Evolutionary conservation across 495 filamentous ascomycete genomes (phyloP).

Genomic region (Aspergillus nanangensis): DNA sequence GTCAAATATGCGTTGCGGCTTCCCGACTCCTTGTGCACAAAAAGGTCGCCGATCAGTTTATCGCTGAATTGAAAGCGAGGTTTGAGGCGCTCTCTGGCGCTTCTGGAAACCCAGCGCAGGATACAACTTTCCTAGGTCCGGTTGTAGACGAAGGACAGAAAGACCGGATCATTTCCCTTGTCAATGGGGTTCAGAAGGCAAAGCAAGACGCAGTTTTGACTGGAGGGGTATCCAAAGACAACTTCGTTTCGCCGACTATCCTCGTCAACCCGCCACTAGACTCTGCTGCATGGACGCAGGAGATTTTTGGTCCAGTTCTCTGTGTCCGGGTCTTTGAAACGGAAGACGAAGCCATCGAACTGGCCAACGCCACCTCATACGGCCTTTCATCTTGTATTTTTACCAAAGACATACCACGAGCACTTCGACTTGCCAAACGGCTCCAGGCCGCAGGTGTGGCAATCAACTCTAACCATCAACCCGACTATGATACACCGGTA

Average conservation of each 20-base stretch:
- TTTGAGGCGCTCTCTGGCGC: constrained; percentile 1
- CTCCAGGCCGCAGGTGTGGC: background rate
- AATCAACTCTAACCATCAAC: constrained; percentile 2
- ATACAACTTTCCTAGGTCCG: background rate
- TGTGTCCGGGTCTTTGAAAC: background rate
- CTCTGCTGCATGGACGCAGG: background rate
- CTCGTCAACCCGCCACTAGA: background rate
- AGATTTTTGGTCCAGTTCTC: constrained; percentile 1
- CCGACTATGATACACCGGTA: background rate
- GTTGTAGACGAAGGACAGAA: background rate
- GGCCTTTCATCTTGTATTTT: constrained; percentile 1
- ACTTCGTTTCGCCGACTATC: constrained; percentile 1
- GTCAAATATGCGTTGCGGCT: background rate
- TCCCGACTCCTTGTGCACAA: background rate
- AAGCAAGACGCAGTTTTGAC: background rate
- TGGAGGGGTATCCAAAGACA: background rate
- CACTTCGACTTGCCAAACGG: background rate
- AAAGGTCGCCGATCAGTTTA: background rate
- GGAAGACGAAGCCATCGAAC: background rate
- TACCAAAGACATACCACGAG: background rate
- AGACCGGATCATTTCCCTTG: background rate
- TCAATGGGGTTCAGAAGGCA: background rate
- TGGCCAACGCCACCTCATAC: background rate
- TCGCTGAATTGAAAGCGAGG: background rate
- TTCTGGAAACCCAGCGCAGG: background rate